Base-by-base conservation (phyloP, 2,329 filamentous ascomycete species). In the Claviceps sp. region DNA sequence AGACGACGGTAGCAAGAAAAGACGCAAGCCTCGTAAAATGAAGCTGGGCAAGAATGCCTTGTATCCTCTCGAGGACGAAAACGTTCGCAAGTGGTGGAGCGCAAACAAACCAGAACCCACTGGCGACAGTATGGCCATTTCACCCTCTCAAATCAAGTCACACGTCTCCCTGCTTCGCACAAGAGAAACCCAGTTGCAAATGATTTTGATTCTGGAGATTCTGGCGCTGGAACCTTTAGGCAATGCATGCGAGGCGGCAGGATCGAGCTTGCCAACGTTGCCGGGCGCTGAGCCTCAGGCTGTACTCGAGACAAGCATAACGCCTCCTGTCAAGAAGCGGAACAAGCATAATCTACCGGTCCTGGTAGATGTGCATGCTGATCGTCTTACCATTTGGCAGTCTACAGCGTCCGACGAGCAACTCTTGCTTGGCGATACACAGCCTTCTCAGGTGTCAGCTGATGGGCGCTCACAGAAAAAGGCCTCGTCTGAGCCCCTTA, bases 371-470 rank as follows among this genome's bases (percentile, higher is more conserved):
- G 72, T 88, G 0, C 78, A 89, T 49, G 78, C 87, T 7, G 87
- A 93, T 64, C 81, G 85, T 46, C 70, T 93, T 23, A 88, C 84
- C 59, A 93, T 93, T 54, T 91, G 86, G 86, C 85, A 90, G 61
- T 88, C 86, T 3, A 82, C 86, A 7, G 80, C 82, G 38, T 69
- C 80, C 22, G 78, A 85, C 56, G 77, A 80, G 51, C 65, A 76
- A 53, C 68, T 72, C 39, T 61, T 77, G 14, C 59, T 76, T 16
- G 72, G 74, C 45, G 75, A 78, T 51, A 71, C 74, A 1, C 75
- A 78, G 55, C 56, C 63, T 2, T 53, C 62, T 3, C 62, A 59
- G 2, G 58, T 62, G 5, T 58, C 63, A 1, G 55, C 56, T 2
- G 67, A 68, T 43, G 64, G 65, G 2, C 67, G 66, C 51, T 65